phyloP scores from a whole-genome alignment of 2,329 filamentous ascomycete genomes.

The Metarhizium robertsii region DNA sequence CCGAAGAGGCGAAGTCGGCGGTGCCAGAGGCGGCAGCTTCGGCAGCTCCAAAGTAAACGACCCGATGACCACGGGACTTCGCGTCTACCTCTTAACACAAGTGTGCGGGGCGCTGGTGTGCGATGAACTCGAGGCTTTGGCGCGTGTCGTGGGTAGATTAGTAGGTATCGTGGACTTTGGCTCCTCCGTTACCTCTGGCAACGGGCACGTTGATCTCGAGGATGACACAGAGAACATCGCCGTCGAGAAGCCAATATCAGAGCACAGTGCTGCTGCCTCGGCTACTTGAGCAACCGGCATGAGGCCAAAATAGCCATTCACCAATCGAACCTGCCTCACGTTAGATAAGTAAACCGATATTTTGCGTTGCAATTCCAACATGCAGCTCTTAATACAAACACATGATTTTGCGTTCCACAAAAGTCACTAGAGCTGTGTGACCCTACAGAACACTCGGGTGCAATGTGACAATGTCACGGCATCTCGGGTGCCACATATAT shows the following conservation, averaged over 20 bases:
- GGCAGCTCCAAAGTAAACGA: conserved; percentile 37
- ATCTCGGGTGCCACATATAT: background rate
- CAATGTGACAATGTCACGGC: too few relatives aligned
- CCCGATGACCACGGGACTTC: conserved; percentile 63
- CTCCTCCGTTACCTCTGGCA: conserved; percentile 39
- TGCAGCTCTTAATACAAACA: too few relatives aligned
- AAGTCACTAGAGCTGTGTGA: too few relatives aligned
- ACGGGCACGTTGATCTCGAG: background rate
- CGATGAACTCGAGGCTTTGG: conserved; percentile 56
- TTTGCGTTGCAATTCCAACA: too few relatives aligned
- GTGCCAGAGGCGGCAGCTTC: background rate
- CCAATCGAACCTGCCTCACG: too few relatives aligned
- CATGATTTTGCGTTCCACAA: too few relatives aligned
- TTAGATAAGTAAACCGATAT: too few relatives aligned
- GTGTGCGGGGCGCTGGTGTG: conserved; percentile 60
- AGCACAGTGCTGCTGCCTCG: background rate
- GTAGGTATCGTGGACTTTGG: conserved; percentile 71
- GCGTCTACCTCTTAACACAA: conserved; percentile 51
- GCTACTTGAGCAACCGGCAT: too few relatives aligned
- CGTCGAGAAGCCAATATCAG: background rate
- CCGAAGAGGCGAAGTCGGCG: background rate
- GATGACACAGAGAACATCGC: background rate
- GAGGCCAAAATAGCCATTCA: too few relatives aligned
- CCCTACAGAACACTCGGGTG: too few relatives aligned
- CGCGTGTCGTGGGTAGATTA: conserved; percentile 52